These are phyloP conservation scores for Monascus purpureus DNA, from an alignment of 495 filamentous ascomycete species.

Conservation along the genomic window DNA sequence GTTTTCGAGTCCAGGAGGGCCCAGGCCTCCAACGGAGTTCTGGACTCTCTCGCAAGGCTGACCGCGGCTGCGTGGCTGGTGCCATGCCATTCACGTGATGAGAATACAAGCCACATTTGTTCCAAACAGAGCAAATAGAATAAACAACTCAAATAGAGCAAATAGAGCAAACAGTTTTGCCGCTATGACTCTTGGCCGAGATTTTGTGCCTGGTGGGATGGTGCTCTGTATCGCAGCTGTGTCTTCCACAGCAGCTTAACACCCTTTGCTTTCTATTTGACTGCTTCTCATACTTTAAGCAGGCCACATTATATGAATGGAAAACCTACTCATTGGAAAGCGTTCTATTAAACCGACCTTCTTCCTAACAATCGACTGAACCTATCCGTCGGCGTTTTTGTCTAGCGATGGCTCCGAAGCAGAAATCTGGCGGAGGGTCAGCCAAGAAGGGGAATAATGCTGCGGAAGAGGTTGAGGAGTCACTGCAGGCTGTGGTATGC, in stretches of 20 bases:
- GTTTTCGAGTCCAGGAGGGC: constrained; percentile 14
- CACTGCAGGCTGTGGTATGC: constrained; percentile 80
- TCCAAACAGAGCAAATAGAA: constrained; percentile 22
- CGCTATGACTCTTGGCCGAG: constrained; percentile 25
- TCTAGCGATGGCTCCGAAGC: constrained; percentile 30
- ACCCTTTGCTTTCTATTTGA: too few species aligned
- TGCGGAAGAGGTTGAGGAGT: constrained; percentile 63
- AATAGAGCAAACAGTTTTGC: constrained; percentile 14
- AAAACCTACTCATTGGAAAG: background rate
- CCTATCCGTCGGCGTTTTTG: too few species aligned
- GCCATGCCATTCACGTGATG: constrained; percentile 10
- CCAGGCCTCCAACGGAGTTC: constrained; percentile 17
- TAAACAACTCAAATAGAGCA: constrained; percentile 5
- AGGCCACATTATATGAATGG: constrained; percentile 3
- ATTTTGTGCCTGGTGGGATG: constrained; percentile 16
- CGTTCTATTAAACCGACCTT: background rate
- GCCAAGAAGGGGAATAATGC: constrained; percentile 41
- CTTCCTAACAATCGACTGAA: too few species aligned
- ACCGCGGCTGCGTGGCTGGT: too few species aligned
- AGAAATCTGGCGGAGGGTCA: constrained; percentile 45
- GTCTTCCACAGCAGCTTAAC: background rate
- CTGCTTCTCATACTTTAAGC: too few species aligned
- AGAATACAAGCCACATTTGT: background rate
- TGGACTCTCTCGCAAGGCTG: constrained; percentile 15
- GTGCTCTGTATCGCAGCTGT: background rate